These are phyloP conservation scores for Allantophomopsis lycopodina DNA, from an alignment of 2,329 filamentous ascomycete species.

Conservation along the genomic window DNA sequence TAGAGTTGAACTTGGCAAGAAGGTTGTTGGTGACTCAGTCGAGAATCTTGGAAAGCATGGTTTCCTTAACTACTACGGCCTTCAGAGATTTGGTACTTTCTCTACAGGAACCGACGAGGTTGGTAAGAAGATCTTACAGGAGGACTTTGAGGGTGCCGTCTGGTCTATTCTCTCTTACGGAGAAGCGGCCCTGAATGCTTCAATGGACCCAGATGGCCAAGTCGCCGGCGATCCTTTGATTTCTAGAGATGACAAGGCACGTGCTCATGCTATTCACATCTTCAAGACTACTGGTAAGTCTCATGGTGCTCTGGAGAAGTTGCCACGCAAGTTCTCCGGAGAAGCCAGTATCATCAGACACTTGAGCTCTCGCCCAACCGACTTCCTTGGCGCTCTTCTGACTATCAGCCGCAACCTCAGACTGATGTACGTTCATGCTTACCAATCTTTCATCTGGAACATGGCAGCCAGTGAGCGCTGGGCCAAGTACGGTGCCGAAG, in stretches of 20 bases:
- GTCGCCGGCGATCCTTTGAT: slow-evolving; percentile 30
- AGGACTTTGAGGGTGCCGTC: slow-evolving; percentile 69
- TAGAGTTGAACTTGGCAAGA: slow-evolving; percentile 26
- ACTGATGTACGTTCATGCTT: slow-evolving; percentile 93
- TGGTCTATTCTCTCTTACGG: slow-evolving; percentile 65
- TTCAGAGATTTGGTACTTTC: slow-evolving; percentile 94
- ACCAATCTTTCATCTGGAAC: slow-evolving; percentile 94
- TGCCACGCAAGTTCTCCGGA: slow-evolving; percentile 73
- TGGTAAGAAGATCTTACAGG: slow-evolving; percentile 71
- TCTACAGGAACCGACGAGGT: slow-evolving; percentile 73
- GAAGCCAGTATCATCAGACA: slow-evolving; percentile 71
- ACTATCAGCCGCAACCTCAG: slow-evolving; percentile 70
- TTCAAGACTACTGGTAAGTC: slow-evolving; percentile 52
- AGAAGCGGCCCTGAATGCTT: slow-evolving; percentile 42
- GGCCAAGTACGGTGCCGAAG: slow-evolving; percentile 56
- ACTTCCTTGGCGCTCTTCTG: slow-evolving; percentile 71
- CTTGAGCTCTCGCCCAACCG: slow-evolving; percentile 37
- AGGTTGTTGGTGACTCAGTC: slow-evolving; percentile 44
- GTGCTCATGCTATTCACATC: slow-evolving; percentile 64
- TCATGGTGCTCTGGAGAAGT: slow-evolving; percentile 44
- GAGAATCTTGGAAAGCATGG: slow-evolving; percentile 57
- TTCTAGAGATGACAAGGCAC: slow-evolving; percentile 62
- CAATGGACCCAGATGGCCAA: slow-evolving; percentile 28
- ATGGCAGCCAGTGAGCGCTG: slow-evolving; percentile 69
- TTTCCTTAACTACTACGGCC: slow-evolving; percentile 95